These are phyloP conservation scores for Paramecium caudatum DNA, from an alignment of 73 alveolate species.

Conservation along the genomic window DNA sequence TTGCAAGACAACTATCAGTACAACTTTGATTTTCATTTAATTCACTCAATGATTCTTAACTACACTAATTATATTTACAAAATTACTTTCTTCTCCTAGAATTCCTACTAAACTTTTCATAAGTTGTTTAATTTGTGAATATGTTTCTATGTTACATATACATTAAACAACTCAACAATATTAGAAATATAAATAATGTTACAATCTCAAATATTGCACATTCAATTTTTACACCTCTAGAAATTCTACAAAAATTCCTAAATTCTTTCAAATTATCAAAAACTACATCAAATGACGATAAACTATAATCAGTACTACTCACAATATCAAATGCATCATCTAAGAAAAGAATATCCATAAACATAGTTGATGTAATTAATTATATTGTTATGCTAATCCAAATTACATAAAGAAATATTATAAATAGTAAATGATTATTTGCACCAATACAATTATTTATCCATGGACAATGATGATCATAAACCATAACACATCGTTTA, in stretches of 20 bases:
- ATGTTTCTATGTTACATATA: not conserved
- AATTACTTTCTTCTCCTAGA: not conserved
- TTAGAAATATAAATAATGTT: not conserved
- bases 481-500: constrained; percentile 68
- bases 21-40: too few relatives aligned
- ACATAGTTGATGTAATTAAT: not conserved
- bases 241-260: not conserved
- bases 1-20: too few relatives aligned
- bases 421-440: constrained; percentile 66
- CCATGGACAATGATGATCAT: constrained; percentile 94
- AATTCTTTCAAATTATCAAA: not conserved
- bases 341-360: not conserved
- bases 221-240: not conserved
- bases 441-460: constrained; percentile 86
- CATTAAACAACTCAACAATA: not conserved
- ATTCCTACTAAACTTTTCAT: not conserved
- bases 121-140: constrained; percentile 30
- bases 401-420: not conserved
- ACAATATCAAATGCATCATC: too few relatives aligned
- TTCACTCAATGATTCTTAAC: not conserved
- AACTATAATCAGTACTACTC: too few relatives aligned
- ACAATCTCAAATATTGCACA: not conserved
- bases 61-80: not conserved
- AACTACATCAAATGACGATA: not conserved
- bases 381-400: not conserved